Conservation (phyloP, 495 filamentous ascomycete species). For the Aspergillus wentii region DNA sequence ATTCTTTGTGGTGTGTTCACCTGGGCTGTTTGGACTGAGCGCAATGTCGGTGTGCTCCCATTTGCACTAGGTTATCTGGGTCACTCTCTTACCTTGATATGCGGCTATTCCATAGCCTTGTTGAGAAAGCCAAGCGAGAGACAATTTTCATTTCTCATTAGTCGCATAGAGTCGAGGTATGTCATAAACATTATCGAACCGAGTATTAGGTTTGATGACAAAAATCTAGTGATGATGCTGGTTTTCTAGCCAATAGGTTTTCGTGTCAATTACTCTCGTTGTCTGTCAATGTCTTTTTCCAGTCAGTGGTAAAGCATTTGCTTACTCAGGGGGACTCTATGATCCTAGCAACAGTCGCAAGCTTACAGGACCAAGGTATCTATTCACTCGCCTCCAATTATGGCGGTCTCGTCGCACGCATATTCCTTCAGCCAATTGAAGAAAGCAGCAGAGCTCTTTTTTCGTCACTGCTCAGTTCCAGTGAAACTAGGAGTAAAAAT, state of each 20-base stretch:
- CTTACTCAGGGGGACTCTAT: conserved; percentile 92
- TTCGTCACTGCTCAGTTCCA: conserved; percentile 53
- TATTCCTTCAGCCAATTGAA: conserved; percentile 93
- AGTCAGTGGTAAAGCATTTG: conserved; percentile 83
- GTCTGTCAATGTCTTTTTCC: conserved; percentile 74
- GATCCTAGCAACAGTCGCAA: conserved; percentile 71
- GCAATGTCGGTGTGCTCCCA: conserved; percentile 68
- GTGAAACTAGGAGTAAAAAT: conserved; percentile 13
- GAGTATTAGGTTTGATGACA: conserved; percentile 5
- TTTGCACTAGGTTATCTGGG: conserved; percentile 85
- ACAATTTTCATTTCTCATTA: conserved; percentile 55
- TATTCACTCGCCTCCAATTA: conserved; percentile 95
- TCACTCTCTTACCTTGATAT: conserved; percentile 64
- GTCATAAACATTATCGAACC: conserved; percentile 12
- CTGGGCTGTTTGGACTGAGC: conserved; percentile 43
- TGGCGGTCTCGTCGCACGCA: conserved; percentile 80
- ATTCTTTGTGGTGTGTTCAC: conserved; percentile 62
- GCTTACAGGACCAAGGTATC: conserved; percentile 77
- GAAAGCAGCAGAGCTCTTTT: conserved; percentile 87
- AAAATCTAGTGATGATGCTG: conserved; percentile 16
- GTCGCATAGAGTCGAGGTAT: conserved; percentile 41
- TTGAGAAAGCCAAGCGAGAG: conserved; percentile 32
- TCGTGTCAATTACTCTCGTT: conserved; percentile 61
- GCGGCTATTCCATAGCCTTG: conserved; percentile 58
- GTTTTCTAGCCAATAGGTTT: conserved; percentile 59